phyloP scores from a whole-genome alignment of 2,329 filamentous ascomycete species.

The Rhytidhysteron rufulum region DNA sequence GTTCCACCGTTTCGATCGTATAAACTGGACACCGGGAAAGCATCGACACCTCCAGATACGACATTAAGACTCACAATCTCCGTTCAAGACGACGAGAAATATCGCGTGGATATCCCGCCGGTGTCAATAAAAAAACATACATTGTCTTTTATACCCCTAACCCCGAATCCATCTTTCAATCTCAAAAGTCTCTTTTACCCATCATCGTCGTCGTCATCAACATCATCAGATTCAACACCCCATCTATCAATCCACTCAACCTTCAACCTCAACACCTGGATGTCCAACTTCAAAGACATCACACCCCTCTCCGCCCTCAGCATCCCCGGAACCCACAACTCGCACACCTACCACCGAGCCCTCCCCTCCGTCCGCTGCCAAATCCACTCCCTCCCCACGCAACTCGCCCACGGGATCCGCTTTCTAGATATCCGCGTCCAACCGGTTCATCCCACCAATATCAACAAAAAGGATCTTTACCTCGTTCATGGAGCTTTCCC shows the following conservation, averaged over 20 bases:
- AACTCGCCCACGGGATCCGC: constrained; percentile 85
- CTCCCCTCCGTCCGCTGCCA: constrained; percentile 93
- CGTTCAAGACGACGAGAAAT: constrained; percentile 54
- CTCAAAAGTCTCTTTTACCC: constrained; percentile 44
- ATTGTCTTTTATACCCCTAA: constrained; percentile 36
- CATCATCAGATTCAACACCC: constrained; percentile 36
- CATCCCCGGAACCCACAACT: constrained; percentile 95
- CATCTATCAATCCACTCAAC: constrained; percentile 27
- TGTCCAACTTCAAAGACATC: constrained; percentile 68
- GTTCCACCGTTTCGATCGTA: constrained; percentile 74
- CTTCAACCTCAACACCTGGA: constrained; percentile 71
- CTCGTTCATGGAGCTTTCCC: constrained; percentile 92
- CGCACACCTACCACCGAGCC: constrained; percentile 77
- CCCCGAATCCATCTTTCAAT: constrained; percentile 34
- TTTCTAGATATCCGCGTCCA: constrained; percentile 91
- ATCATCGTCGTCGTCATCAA: constrained; percentile 9
- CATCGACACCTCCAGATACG: too few relatives aligned
- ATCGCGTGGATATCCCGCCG: constrained; percentile 63
- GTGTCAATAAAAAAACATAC: constrained; percentile 51
- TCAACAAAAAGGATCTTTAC: constrained; percentile 62
- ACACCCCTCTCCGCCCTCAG: constrained; percentile 75
- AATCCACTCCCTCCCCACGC: constrained; percentile 68
- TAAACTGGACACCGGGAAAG: too few relatives aligned
- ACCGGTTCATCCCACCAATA: constrained; percentile 54
- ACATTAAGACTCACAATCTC: constrained; percentile 74